Conservation (phyloP, 1,139 yeast species). For the Tardiomyces depauwii region DNA sequence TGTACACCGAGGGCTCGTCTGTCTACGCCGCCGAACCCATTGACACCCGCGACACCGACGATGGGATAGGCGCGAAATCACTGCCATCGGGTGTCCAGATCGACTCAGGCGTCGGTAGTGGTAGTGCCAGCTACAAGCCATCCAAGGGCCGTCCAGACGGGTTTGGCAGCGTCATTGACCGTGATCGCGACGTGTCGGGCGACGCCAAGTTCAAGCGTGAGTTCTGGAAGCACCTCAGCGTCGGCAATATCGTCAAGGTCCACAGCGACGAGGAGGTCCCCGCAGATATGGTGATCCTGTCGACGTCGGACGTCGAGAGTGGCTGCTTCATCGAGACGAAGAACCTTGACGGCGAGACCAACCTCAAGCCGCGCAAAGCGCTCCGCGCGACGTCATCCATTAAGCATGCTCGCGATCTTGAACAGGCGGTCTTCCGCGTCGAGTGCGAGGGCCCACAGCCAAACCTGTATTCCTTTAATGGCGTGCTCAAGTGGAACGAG, state of each 20-base stretch:
- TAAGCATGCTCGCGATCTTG: slow-evolving; percentile 57
- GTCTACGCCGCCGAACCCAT: background rate
- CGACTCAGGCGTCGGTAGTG: background rate
- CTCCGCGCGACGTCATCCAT: slow-evolving; percentile 37
- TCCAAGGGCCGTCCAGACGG: no score
- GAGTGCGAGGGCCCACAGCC: slow-evolving; percentile 92
- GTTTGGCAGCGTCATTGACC: slow-evolving; percentile 26
- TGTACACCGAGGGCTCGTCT: background rate
- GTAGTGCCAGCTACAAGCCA: background rate
- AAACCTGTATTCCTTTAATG: slow-evolving; percentile 70
- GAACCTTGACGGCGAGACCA: slow-evolving; percentile 94
- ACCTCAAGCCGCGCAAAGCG: slow-evolving; percentile 69
- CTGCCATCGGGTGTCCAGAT: background rate
- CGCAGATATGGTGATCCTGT: slow-evolving; percentile 71
- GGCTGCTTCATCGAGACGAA: slow-evolving; percentile 90
- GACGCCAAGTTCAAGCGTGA: slow-evolving; percentile 46
- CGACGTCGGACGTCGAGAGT: slow-evolving; percentile 82
- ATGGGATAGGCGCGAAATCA: background rate
- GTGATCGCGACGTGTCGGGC: slow-evolving; percentile 17
- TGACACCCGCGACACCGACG: background rate
- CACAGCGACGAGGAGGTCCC: slow-evolving; percentile 88
- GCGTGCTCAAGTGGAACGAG: slow-evolving; percentile 49
- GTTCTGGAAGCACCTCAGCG: slow-evolving; percentile 79
- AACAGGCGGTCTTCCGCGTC: slow-evolving; percentile 61
- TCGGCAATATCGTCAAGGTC: slow-evolving; percentile 81